Evolutionary conservation across 345 rosid genomes (phyloP), one percentile per base, ranked within the genome.

Genomic region (Cardamine resedifolia): DNA sequence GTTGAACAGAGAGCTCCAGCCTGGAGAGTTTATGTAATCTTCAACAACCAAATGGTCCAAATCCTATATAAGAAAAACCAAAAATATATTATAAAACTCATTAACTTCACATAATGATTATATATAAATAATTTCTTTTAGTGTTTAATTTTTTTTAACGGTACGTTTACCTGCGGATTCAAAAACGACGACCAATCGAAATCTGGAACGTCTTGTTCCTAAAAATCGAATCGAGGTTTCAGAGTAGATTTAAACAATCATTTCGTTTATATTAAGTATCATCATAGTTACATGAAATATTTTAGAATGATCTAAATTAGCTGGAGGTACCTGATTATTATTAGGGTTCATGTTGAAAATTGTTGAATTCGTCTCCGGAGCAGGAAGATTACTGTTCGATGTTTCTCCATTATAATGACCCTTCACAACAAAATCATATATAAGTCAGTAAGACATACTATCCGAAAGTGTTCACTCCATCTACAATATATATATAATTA

Each of bases 271-370:
- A 33, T 56, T 21, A 30, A 33, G 58, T 16, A 43, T 12, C 26
- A 14, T 26, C 10, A 20, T 27, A 66, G 24, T n/a, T 38, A 15
- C 7, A 56, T 47, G 16, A 6, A 10, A 33, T 55, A 30, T 27
- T 64, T 24, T 56, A 45, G 9, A 73, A 47, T 48, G 6, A 36
- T 47, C 20, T 21, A 36, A 18, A 24, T 16, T 45, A 55, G 20
- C 48, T 44, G 48, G 27, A 68, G 36, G 44, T 64, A 77, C 80
- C 76, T 77, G 68, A 58, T 43, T 72, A 14, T 48, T 61, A 24
- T 51, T 48, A 65, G 62, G 66, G 52, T 36, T 63, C 26, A 27
- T 41, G 57, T 64, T 26, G 33, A 19, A 19, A 57, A 11, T 7
- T 50, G 58, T 38, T 39, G 53, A 8, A 43, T 71, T 28, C 26